These are phyloP conservation scores for Ophiocordyceps australis DNA, from an alignment of 2,329 filamentous ascomycete species.

Conservation along the genomic window DNA sequence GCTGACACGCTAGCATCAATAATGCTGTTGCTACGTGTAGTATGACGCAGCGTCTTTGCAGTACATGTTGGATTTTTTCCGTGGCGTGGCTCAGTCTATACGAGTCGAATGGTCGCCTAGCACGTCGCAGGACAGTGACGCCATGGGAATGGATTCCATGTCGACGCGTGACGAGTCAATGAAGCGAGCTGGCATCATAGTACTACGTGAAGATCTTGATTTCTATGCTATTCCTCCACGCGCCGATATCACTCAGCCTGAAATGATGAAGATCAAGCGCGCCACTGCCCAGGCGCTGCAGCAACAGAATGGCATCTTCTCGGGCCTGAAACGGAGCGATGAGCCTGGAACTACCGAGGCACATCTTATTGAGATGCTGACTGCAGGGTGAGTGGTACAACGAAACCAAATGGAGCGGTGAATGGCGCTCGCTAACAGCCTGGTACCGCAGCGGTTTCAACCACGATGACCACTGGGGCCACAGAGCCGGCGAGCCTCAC, in stretches of 20 bases:
- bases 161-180: constrained; percentile 54
- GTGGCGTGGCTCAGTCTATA: constrained; percentile 90
- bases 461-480: constrained; percentile 87
- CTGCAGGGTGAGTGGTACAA: constrained; percentile 60
- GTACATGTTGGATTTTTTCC: constrained; percentile 99
- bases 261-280: constrained; percentile 94
- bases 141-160: constrained; percentile 54
- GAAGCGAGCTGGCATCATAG: constrained; percentile 93
- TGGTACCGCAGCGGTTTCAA: constrained; percentile 61
- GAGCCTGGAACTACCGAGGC: constrained; percentile 94
- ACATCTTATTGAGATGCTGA: constrained; percentile 97
- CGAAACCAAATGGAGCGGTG: neutral
- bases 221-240: constrained; percentile 91
- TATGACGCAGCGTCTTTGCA: constrained; percentile 92
- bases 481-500: constrained; percentile 92
- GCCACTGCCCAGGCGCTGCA: constrained; percentile 77
- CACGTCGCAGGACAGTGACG: constrained; percentile 42
- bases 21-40: constrained; percentile 25
- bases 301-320: constrained; percentile 87
- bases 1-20: neutral
- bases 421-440: neutral
- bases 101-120: constrained; percentile 54
- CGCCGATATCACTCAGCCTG: constrained; percentile 63
- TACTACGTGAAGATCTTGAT: constrained; percentile 86
- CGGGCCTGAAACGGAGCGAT: constrained; percentile 83